Evolutionary conservation across 139 green algal species (phyloP), one percentile per base, ranked within the genome.

Genomic region (Closterium sp.): DNA sequence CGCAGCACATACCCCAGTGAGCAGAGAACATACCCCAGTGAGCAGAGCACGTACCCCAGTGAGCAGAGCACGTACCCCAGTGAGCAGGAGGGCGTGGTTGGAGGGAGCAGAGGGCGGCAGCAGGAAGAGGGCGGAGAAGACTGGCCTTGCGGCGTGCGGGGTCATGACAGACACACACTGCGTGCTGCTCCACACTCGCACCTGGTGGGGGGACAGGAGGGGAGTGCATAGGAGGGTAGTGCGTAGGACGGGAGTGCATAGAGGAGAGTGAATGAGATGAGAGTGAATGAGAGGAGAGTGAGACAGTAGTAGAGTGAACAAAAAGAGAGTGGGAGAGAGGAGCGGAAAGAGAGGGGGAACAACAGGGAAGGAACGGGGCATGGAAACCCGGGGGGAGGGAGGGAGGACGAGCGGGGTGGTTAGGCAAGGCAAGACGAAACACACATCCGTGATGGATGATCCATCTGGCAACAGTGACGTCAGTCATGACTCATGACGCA

Each of bases 181-280:
- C n/a, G 12, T 38, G 55, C 30, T 33, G 32, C 69, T 32, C 91
- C 91, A 93, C 31, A 93, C 33, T 64, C 91, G 88, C 87, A 93
- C 90, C 90, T 93, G 90, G 23, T 88, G 55, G 55, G 55, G 5
- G 55, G 5, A 66, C 21, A 66, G 38, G 38, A 10, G 55, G 25
- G 55, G 1, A 19, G 55, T 76, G 55, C 16, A 2, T 10, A 19
- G 25, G 55, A 76, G 55, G 4, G 36, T n/a, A n/a, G n/a, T n/a
- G n/a, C n/a, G 36, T 6, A 55, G 36, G 36, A 6, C 4, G 6
- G 6, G 36, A 6, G 36, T 55, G 36, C 4, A 55, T 6, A 6
- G 6, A 6, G 4, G 55, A 16, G 43, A 4, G 21, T 69, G 7
- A 69, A 69, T 12, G 43, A 69, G 10, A 69, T 2, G 43, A 16